Conservation (phyloP, 305 asterid genomes). For the Nicotiana rustica region DNA sequence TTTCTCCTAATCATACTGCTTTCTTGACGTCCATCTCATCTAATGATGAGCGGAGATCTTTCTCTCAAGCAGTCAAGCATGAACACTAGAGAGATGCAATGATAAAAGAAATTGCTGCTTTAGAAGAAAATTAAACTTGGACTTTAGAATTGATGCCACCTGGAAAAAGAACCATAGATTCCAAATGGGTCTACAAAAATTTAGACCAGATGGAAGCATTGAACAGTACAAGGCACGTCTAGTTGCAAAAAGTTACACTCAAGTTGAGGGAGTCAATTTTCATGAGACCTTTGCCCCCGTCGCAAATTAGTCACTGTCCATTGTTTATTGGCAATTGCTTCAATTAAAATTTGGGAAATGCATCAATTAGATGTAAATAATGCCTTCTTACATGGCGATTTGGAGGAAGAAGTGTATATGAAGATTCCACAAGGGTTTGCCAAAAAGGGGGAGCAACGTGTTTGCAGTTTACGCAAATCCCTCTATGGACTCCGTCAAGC, state of each 20-base stretch:
- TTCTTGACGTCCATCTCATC: neutral
- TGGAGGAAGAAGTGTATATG: neutral
- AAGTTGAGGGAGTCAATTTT: neutral
- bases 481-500: neutral
- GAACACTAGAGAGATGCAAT: neutral
- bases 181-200: conserved; percentile 26
- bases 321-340: neutral
- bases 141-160: neutral
- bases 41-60: neutral
- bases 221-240: conserved; percentile 2
- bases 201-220: conserved; percentile 11
- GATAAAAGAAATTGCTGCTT: neutral
- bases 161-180: neutral
- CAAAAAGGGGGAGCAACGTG: neutral
- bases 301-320: neutral
- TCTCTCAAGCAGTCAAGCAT: neutral
- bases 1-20: neutral
- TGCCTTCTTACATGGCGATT: neutral
- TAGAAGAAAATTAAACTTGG: conserved; percentile 8
- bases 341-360: neutral
- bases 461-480: neutral
- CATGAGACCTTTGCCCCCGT: neutral
- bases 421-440: neutral
- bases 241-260: neutral
- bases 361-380: neutral